A percentile compares a stretch with the other conserved stretches of the same genome.
These are phyloP conservation scores for Globisporangium rhizosaccharum DNA, from an alignment of 352 stramenopile genomes.

Conservation along the genomic window DNA sequence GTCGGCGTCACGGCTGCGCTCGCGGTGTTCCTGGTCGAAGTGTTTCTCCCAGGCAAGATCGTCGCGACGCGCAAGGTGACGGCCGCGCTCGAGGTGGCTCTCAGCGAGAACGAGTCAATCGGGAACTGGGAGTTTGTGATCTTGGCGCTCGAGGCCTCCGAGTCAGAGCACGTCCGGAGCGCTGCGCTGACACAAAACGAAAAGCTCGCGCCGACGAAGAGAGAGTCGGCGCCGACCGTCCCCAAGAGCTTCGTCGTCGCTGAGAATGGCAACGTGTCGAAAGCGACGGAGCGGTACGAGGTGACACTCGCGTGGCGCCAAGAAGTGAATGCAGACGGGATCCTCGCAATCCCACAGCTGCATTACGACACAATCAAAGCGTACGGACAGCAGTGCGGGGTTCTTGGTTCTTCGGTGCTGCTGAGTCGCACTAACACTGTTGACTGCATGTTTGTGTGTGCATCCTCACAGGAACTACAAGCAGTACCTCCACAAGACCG, in stretches of 20 bases:
- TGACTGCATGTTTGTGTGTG: slow-evolving; percentile 1
- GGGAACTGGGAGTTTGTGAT: slow-evolving; percentile 65
- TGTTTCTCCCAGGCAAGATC: slow-evolving; percentile 45
- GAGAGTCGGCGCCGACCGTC: slow-evolving; percentile 5
- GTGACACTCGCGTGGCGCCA: slow-evolving; percentile 67
- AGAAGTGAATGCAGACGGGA: slow-evolving; percentile 62
- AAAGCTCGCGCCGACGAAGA: slow-evolving; percentile 7
- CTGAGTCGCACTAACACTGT: slow-evolving; percentile 1
- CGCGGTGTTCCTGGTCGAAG: slow-evolving; percentile 50
- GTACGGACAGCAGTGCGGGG: slow-evolving; percentile 20
- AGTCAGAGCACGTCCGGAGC: slow-evolving; percentile 31
- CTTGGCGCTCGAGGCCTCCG: slow-evolving; percentile 49
- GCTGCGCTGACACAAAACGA: not conserved
- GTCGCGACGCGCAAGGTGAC: slow-evolving; percentile 29
- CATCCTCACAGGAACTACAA: slow-evolving; percentile 57
- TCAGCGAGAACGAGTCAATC: slow-evolving; percentile 15
- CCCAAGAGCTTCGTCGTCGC: slow-evolving; percentile 59
- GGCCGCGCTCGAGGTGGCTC: not conserved
- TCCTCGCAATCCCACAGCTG: slow-evolving; percentile 51
- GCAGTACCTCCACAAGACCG: slow-evolving; percentile 73
- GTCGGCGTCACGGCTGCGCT: slow-evolving; percentile 32
- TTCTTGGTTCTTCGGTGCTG: not conserved
- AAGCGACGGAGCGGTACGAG: slow-evolving; percentile 58
- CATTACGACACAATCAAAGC: slow-evolving; percentile 68
- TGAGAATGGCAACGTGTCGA: slow-evolving; percentile 57